Evolutionary conservation across 768 basidiomycete genomes (phyloP).

Genomic region (Russula compacta): DNA sequence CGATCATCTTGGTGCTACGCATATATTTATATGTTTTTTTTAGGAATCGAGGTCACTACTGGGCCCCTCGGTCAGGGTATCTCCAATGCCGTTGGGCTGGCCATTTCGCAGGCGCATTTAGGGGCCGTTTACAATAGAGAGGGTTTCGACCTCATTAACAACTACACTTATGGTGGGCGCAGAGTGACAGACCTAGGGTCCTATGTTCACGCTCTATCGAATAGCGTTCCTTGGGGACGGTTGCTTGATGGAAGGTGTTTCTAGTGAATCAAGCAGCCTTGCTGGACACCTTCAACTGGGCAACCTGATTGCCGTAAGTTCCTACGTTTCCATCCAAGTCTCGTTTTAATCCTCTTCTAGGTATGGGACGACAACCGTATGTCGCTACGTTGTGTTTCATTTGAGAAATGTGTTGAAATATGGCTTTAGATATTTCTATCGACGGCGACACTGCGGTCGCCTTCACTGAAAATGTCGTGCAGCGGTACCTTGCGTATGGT

Average conservation of each 20-base stretch:
- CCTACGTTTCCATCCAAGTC: conserved; percentile 9
- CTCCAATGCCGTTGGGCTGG: conserved; percentile 87
- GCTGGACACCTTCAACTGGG: conserved; percentile 92
- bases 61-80: conserved; percentile 95
- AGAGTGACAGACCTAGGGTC: background rate
- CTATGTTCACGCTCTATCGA: conserved; percentile 5
- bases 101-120: conserved; percentile 87
- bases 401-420: conserved; percentile 8
- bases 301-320: conserved; percentile 80
- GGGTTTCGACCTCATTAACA: conserved; percentile 70
- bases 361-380: conserved; percentile 94
- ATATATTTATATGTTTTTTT: conserved; percentile 8
- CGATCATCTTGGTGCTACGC: background rate
- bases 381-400: conserved; percentile 24
- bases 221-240: conserved; percentile 89
- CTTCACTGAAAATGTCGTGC: conserved; percentile 89
- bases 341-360: conserved; percentile 30
- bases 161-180: conserved; percentile 76
- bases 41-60: conserved; percentile 85
- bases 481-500: conserved; percentile 83
- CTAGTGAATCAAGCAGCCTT: conserved; percentile 85
- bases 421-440: conserved; percentile 75
- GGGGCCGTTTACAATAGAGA: conserved; percentile 87
- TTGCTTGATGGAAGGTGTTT: conserved; percentile 94
- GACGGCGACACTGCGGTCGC: conserved; percentile 88